Evolutionary conservation across 2,329 filamentous ascomycete genomes (phyloP).

Genomic region (Hymenoscyphus infarciens): DNA sequence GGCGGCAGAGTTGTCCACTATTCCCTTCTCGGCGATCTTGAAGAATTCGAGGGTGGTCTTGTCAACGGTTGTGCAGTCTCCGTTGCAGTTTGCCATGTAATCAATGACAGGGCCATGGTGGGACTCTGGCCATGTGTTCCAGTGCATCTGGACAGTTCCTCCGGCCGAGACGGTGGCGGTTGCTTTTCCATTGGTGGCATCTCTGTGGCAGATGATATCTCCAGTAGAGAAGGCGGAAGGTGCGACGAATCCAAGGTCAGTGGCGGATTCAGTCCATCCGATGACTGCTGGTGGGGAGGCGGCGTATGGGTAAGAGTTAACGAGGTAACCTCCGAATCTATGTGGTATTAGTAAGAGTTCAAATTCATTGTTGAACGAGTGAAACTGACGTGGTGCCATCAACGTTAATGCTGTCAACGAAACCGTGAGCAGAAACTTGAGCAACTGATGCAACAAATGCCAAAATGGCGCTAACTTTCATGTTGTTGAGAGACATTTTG

Average conservation of each 20-base stretch:
- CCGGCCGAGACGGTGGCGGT: constrained; percentile 44
- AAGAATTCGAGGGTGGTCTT: constrained; percentile 40
- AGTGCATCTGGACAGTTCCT: constrained; percentile 44
- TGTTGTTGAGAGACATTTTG: constrained; percentile 23
- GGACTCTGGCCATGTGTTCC: constrained; percentile 48
- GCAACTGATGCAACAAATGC: constrained; percentile 35
- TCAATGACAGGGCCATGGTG: constrained; percentile 39
- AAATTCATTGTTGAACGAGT: neutral
- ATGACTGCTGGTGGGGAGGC: constrained; percentile 29
- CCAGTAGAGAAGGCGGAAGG: constrained; percentile 40
- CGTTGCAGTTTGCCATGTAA: constrained; percentile 29
- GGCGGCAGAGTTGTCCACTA: constrained; percentile 35
- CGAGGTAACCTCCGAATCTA: constrained; percentile 34
- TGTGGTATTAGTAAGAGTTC: neutral
- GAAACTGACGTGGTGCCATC: constrained; percentile 35
- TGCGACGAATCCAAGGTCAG: constrained; percentile 47
- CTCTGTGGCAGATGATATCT: constrained; percentile 49
- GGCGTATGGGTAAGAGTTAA: constrained; percentile 21
- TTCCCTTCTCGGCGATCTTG: constrained; percentile 41
- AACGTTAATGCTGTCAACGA: constrained; percentile 42
- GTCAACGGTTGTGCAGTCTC: constrained; percentile 39
- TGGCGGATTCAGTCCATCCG: constrained; percentile 42
- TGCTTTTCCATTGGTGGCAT: constrained; percentile 39
- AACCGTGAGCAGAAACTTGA: constrained; percentile 45
- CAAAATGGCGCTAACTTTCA: constrained; percentile 18